Evolutionary conservation across 2,329 filamentous ascomycete genomes (phyloP).

Genomic region (Chrysosporium queenslandicum): DNA sequence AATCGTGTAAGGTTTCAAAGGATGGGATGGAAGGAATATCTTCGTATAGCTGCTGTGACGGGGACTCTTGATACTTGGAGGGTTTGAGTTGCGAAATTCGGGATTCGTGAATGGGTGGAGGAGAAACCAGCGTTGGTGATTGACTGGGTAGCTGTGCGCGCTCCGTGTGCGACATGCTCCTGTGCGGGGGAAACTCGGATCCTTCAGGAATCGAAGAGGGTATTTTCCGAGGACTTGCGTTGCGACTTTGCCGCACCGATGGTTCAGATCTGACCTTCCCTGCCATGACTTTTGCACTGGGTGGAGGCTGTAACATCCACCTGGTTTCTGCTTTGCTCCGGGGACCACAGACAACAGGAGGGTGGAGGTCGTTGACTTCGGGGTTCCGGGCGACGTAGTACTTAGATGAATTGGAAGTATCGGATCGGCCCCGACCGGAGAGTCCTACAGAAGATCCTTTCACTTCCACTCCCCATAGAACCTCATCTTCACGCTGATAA

Average conservation of each 20-base stretch:
- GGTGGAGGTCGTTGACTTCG: constrained; percentile 76
- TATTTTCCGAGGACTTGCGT: background rate
- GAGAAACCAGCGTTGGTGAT: background rate
- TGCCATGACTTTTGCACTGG: constrained; percentile 82
- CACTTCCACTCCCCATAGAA: constrained; percentile 60
- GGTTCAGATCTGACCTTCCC: constrained; percentile 52
- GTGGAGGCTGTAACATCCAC: constrained; percentile 92
- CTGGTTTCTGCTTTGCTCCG: constrained; percentile 58
- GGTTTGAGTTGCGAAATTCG: background rate
- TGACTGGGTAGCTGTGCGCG: background rate
- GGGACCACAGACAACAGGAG: constrained; percentile 69
- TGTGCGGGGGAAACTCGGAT: background rate
- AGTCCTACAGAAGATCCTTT: constrained; percentile 48
- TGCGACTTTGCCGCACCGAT: constrained; percentile 20
- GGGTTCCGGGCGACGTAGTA: constrained; percentile 56
- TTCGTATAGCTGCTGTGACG: background rate
- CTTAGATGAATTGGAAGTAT: constrained; percentile 36
- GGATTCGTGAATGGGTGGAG: background rate
- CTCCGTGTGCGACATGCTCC: background rate
- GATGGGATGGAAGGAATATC: background rate
- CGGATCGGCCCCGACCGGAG: constrained; percentile 31
- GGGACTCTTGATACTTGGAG: background rate
- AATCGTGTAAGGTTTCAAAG: background rate
- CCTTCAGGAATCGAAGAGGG: constrained; percentile 1
- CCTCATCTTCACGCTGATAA: constrained; percentile 81